Conservation (phyloP, 2,329 filamentous ascomycete genomes). For the Botrytis byssoidea region DNA sequence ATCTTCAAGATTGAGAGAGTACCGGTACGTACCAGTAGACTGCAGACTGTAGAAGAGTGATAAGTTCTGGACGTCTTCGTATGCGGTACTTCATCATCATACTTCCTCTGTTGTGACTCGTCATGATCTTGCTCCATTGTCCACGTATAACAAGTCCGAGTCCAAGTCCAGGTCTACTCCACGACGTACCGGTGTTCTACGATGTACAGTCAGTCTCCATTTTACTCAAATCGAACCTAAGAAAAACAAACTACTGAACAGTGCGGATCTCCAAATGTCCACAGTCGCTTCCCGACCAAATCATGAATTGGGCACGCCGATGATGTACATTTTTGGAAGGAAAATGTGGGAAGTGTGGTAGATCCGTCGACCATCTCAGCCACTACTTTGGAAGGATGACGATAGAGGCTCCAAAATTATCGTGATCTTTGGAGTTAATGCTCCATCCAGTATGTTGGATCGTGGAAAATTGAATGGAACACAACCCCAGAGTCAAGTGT, state of each 20-base stretch:
- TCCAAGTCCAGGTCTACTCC: not conserved
- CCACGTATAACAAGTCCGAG: not conserved
- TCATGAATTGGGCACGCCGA: not conserved
- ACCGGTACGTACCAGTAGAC: too few species aligned
- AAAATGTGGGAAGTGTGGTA: not conserved
- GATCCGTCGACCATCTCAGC: not conserved
- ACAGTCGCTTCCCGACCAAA: not conserved
- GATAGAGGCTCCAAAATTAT: not conserved
- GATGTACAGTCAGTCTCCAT: not conserved
- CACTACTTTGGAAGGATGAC: not conserved
- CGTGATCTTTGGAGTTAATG: not conserved
- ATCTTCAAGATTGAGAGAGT: not conserved
- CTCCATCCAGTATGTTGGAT: not conserved
- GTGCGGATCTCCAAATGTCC: slow-evolving; percentile 17
- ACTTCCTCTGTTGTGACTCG: not conserved
- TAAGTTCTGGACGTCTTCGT: not conserved
- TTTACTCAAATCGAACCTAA: not conserved
- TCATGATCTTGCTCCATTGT: not conserved
- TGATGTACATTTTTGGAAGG: not conserved
- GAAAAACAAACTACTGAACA: slow-evolving; percentile 20
- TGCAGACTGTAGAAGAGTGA: not conserved
- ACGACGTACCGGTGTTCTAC: not conserved
- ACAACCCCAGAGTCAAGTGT: not conserved
- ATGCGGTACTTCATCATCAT: not conserved
- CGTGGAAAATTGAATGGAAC: not conserved